Evolutionary conservation across 768 basidiomycete species (phyloP).

Genomic region (Lactarius trivialis): DNA sequence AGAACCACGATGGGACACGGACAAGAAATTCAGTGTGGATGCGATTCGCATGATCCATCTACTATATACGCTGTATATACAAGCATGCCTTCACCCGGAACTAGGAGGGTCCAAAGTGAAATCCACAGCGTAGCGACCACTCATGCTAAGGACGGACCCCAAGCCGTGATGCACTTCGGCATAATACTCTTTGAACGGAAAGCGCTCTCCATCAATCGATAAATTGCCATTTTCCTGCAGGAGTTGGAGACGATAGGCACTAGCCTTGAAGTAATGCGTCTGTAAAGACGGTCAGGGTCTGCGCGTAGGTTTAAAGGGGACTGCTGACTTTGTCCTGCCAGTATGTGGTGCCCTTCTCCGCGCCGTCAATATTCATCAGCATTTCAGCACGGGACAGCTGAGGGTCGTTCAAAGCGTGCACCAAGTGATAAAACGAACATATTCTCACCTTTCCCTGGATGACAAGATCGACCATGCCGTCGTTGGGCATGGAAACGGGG

Average conservation of each 20-base stretch:
- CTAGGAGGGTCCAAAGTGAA: conserved; percentile 30
- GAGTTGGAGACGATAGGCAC: conserved; percentile 67
- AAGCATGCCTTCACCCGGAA: not conserved
- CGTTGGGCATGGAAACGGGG: conserved; percentile 72
- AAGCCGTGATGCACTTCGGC: conserved; percentile 69
- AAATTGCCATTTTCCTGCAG: conserved; percentile 46
- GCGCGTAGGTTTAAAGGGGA: not conserved
- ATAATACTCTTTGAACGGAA: conserved; percentile 67
- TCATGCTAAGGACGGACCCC: conserved; percentile 58
- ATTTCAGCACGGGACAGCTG: conserved; percentile 48
- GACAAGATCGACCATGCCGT: conserved; percentile 70
- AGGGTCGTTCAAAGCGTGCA: not conserved
- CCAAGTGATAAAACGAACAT: conserved; percentile 11
- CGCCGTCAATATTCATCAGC: conserved; percentile 50
- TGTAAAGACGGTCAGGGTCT: conserved; percentile 28
- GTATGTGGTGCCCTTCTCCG: conserved; percentile 51
- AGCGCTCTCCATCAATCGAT: conserved; percentile 73
- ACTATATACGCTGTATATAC: not conserved
- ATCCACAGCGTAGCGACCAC: conserved; percentile 53
- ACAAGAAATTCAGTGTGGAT: not conserved
- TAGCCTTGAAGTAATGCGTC: conserved; percentile 68
- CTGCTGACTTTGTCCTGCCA: conserved; percentile 54
- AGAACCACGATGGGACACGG: not conserved
- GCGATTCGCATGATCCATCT: not conserved
- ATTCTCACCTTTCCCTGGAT: conserved; percentile 52